Evolutionary conservation across 441 rosid genomes (phyloP).

Genomic region (Melastoma candidum): DNA sequence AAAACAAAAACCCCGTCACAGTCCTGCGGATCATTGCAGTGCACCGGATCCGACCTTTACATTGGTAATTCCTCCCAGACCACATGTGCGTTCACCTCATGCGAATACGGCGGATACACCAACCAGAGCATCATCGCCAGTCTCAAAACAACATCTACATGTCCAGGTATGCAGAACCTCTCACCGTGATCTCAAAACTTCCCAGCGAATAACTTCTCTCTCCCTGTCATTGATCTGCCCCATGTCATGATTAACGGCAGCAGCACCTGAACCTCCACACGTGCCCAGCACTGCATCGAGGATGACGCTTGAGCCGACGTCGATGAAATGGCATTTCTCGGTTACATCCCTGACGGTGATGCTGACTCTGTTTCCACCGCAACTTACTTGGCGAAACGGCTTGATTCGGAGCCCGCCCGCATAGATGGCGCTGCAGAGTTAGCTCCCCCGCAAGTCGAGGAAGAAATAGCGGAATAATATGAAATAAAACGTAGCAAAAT

Average conservation of each 20-base stretch:
- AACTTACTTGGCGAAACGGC: slow-evolving; percentile 4
- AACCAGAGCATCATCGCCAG: slow-evolving; percentile 31
- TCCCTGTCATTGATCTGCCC: too few species aligned
- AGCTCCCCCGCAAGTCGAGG: too few species aligned
- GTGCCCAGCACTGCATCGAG: too few species aligned
- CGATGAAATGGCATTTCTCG: slow-evolving; percentile 14
- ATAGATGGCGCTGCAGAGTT: too few species aligned
- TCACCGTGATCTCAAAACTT: too few species aligned
- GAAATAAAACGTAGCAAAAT: too few species aligned
- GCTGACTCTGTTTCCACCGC: slow-evolving; percentile 18
- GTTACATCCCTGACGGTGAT: slow-evolving; percentile 1
- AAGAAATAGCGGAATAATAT: too few species aligned
- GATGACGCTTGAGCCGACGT: neutral
- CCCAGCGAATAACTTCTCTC: too few species aligned
- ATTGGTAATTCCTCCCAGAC: slow-evolving; percentile 31
- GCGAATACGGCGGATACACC: slow-evolving; percentile 56
- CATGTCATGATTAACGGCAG: too few species aligned
- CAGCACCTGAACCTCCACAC: too few species aligned
- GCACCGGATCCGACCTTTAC: slow-evolving; percentile 32
- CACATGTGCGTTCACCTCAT: slow-evolving; percentile 33
- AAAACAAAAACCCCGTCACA: slow-evolving; percentile 26
- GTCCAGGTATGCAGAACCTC: slow-evolving; percentile 25
- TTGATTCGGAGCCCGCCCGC: neutral
- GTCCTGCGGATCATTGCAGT: slow-evolving; percentile 44
- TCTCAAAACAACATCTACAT: slow-evolving; percentile 21